phyloP scores from a whole-genome alignment of 192 early-diverging fungal species.

The Blastocladiella britannica region DNA sequence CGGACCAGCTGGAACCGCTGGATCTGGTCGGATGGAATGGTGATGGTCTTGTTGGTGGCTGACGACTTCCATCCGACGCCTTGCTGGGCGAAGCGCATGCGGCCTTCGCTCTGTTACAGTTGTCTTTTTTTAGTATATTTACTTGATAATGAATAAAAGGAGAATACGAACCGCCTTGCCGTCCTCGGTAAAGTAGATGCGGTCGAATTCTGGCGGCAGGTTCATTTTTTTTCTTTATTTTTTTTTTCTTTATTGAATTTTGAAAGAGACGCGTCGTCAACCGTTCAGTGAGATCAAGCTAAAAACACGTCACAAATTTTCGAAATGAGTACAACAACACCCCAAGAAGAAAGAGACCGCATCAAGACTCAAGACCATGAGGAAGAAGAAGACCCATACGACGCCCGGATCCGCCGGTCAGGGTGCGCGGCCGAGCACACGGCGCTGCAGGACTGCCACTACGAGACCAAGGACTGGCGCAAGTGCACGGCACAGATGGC shows the following conservation, averaged over 20 bases:
- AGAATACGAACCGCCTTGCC: neutral
- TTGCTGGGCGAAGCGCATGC: constrained; percentile 12
- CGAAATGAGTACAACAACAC: too few relatives aligned
- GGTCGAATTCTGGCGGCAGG: neutral
- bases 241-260: too few relatives aligned
- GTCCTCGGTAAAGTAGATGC: neutral
- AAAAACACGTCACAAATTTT: too few relatives aligned
- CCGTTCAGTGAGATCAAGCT: too few relatives aligned
- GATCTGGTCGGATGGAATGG: constrained; percentile 41
- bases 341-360: too few relatives aligned
- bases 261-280: too few relatives aligned
- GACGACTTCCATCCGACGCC: constrained; percentile 60
- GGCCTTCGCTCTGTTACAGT: neutral
- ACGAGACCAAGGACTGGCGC: constrained; percentile 73
- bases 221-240: too few relatives aligned
- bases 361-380: too few relatives aligned
- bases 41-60: constrained; percentile 24
- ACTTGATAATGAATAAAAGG: neutral
- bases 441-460: constrained; percentile 57
- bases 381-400: constrained; percentile 63
- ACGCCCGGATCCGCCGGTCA: constrained; percentile 46
- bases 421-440: constrained; percentile 72
- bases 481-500: constrained; percentile 52
- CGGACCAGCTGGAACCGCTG: constrained; percentile 56
- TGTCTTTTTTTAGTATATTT: neutral